A percentile compares a stretch with the other conserved stretches of the same genome.
Conservation (phyloP, 768 basidiomycete genomes). For the Mycena floridula region DNA sequence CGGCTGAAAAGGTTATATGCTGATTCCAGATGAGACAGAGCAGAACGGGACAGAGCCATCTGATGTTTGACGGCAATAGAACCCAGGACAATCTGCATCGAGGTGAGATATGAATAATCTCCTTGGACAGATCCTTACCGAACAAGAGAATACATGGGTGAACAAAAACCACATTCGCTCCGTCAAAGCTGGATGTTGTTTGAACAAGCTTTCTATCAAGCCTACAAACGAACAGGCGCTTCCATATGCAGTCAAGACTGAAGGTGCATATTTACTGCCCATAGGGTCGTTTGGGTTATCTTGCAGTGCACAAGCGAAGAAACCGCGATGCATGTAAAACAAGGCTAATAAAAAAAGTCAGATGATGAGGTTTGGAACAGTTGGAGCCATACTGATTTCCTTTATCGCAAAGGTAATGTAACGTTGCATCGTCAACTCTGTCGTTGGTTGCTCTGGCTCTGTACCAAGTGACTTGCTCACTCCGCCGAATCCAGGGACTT, state of each 20-base stretch:
- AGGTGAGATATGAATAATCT: constrained; percentile 1
- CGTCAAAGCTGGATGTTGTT: constrained; percentile 59
- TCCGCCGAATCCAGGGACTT: constrained; percentile 46
- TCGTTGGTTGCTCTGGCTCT: constrained; percentile 39
- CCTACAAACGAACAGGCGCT: constrained; percentile 67
- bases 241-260: constrained; percentile 63
- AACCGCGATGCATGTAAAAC: constrained; percentile 72
- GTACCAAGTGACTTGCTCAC: constrained; percentile 26
- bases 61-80: constrained; percentile 60
- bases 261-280: constrained; percentile 62
- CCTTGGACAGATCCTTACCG: constrained; percentile 13
- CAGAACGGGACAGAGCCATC: constrained; percentile 61
- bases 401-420: constrained; percentile 62
- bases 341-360: constrained; percentile 32
- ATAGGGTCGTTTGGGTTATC: constrained; percentile 59
- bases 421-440: constrained; percentile 61
- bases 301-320: constrained; percentile 65
- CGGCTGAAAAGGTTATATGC: constrained; percentile 51
- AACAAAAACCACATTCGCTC: constrained; percentile 72
- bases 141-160: constrained; percentile 70
- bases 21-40: constrained; percentile 61
- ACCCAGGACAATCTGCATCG: constrained; percentile 56
- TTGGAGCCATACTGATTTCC: constrained; percentile 55
- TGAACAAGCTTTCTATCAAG: constrained; percentile 55
- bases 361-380: constrained; percentile 1